phyloP scores from a whole-genome alignment of 768 basidiomycete genomes.

The Termitomyces sp. region DNA sequence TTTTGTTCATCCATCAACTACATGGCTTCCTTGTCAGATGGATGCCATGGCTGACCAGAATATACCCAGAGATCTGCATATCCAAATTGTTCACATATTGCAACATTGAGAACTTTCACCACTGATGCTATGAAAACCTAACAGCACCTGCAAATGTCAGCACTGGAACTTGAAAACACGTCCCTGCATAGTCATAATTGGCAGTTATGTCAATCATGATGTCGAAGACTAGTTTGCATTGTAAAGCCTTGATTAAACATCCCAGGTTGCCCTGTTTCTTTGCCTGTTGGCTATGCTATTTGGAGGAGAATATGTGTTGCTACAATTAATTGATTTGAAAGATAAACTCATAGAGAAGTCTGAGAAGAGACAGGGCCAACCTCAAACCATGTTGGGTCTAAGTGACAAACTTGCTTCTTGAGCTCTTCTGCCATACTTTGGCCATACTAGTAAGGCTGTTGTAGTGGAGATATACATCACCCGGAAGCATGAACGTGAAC shows the following conservation, averaged over 20 bases:
- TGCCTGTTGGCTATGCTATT: constrained; percentile 72
- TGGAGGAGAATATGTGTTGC: background rate
- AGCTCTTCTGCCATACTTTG: constrained; percentile 81
- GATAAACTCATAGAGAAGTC: constrained; percentile 75
- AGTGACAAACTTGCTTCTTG: constrained; percentile 80
- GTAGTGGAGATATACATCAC: constrained; percentile 93
- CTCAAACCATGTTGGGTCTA: constrained; percentile 93
- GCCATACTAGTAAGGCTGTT: constrained; percentile 93
- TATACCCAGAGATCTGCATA: constrained; percentile 96
- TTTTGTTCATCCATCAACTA: constrained; percentile 87
- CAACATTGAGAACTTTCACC: constrained; percentile 77
- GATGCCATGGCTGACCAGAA: constrained; percentile 96
- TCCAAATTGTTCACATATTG: constrained; percentile 86
- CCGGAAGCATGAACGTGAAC: constrained; percentile 89
- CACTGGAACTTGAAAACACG: constrained; percentile 91
- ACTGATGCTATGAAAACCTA: constrained; percentile 95
- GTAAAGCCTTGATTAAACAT: constrained; percentile 73
- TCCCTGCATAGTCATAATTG: constrained; percentile 94
- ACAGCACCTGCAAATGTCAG: constrained; percentile 87
- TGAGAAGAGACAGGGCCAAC: constrained; percentile 96
- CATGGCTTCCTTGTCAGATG: constrained; percentile 88
- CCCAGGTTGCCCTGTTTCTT: constrained; percentile 66
- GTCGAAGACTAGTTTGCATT: constrained; percentile 96
- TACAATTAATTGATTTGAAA: background rate
- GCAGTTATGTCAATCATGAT: constrained; percentile 99